Evolutionary conservation across 345 rosid genomes (phyloP).

Genomic region (Melaleuca quinquenervia): DNA sequence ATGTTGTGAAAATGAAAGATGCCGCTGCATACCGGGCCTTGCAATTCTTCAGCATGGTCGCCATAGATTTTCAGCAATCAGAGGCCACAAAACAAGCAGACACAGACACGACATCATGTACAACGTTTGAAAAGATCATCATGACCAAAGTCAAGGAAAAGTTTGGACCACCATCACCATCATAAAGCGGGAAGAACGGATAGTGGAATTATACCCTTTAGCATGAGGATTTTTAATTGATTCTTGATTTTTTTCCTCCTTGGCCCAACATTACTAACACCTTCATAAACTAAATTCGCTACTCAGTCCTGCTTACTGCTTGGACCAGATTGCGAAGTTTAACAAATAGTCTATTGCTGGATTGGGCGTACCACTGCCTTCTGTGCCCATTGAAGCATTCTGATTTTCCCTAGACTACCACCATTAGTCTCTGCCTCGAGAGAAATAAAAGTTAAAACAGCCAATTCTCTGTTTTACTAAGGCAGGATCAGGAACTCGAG

Average conservation of each 20-base stretch:
- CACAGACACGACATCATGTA: not conserved
- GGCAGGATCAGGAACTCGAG: not conserved
- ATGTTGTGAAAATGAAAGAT: not conserved
- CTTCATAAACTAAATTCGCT: not conserved
- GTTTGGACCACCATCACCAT: not conserved
- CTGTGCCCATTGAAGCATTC: not conserved
- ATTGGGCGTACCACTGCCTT: not conserved
- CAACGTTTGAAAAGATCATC: not conserved
- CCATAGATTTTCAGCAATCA: not conserved
- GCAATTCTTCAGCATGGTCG: not conserved
- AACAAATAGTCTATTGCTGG: not conserved
- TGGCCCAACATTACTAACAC: not conserved
- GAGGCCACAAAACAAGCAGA: not conserved
- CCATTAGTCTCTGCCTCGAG: not conserved
- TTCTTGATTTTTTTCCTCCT: not conserved
- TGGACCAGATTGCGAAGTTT: not conserved
- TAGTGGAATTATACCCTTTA: not conserved
- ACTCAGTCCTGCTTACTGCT: not conserved
- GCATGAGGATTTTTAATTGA: not conserved
- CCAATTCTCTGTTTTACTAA: not conserved
- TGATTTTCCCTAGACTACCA: not conserved
- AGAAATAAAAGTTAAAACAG: not conserved
- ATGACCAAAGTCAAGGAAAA: not conserved
- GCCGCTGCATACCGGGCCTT: not conserved
- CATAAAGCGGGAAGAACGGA: not conserved